Evolutionary conservation across 2,329 filamentous ascomycete genomes (phyloP).

Genomic region (Chaetoscypha palmicola): DNA sequence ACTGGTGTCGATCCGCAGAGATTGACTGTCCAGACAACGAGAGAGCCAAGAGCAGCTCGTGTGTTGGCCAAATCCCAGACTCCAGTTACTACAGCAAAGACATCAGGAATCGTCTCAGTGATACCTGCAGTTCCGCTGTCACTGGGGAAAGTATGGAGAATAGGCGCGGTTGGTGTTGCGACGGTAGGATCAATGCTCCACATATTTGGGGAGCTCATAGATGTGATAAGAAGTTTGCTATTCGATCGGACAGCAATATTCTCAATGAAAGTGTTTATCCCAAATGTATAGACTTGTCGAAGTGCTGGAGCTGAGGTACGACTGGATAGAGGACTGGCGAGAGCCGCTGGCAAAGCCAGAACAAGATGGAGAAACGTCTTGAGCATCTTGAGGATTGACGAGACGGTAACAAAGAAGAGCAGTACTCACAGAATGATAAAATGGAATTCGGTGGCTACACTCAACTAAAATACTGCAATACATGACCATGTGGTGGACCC

Average conservation of each 20-base stretch:
- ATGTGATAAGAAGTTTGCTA: slow-evolving; percentile 42
- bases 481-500: too few relatives aligned
- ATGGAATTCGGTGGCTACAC: too few relatives aligned
- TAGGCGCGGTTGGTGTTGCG: slow-evolving; percentile 16
- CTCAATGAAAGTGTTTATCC: slow-evolving; percentile 13
- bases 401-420: not conserved
- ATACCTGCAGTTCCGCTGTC: slow-evolving; percentile 29
- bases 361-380: not conserved
- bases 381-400: not conserved
- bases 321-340: not conserved
- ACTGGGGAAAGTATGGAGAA: slow-evolving; percentile 28
- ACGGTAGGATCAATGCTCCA: slow-evolving; percentile 21
- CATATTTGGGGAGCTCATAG: slow-evolving; percentile 23
- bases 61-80: slow-evolving; percentile 9
- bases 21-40: slow-evolving; percentile 18
- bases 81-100: slow-evolving; percentile 13
- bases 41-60: slow-evolving; percentile 9
- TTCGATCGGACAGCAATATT: slow-evolving; percentile 36
- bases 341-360: not conserved
- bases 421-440: too few relatives aligned
- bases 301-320: not conserved
- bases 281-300: slow-evolving; percentile 11
- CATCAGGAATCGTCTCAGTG: slow-evolving; percentile 24
- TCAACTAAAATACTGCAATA: too few relatives aligned
- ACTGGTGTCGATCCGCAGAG: slow-evolving; percentile 8